Evolutionary conservation across 2,329 filamentous ascomycete genomes (phyloP).

Genomic region (Xylaria sp.): DNA sequence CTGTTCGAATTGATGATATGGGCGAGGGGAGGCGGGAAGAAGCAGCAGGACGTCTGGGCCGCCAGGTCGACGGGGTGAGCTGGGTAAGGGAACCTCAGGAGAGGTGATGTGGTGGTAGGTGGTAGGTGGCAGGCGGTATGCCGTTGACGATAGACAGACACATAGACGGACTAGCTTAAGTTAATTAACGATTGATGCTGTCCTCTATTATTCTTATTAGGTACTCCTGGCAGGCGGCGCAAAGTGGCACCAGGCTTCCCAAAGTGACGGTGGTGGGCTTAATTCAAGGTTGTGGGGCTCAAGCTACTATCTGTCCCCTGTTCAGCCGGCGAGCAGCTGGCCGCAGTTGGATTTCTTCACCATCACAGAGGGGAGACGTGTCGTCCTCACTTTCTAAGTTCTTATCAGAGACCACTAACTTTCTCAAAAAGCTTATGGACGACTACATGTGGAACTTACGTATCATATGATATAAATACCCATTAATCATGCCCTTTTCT

Average conservation of each 20-base stretch:
- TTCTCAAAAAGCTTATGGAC: background rate
- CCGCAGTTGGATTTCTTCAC: background rate
- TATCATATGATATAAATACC: no score
- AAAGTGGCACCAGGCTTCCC: constrained; percentile 36
- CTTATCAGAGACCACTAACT: background rate
- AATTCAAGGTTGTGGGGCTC: constrained; percentile 39
- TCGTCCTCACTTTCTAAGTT: background rate
- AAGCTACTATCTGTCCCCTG: constrained; percentile 11
- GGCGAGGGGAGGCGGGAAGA: constrained; percentile 8
- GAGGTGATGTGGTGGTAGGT: constrained; percentile 10
- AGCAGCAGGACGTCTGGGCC: constrained; percentile 11
- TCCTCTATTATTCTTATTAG: constrained; percentile 34
- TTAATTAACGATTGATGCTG: constrained; percentile 34
- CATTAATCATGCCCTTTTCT: no score
- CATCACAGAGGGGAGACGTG: background rate
- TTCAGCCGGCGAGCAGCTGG: constrained; percentile 33
- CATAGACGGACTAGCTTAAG: constrained; percentile 22
- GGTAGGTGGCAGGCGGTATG: constrained; percentile 27
- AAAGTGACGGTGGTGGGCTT: constrained; percentile 43
- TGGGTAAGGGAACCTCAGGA: constrained; percentile 23
- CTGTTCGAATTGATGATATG: constrained; percentile 44
- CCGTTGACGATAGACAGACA: constrained; percentile 34
- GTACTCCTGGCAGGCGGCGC: constrained; percentile 21
- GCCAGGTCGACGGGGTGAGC: constrained; percentile 31
- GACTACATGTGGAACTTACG: no score